These are phyloP conservation scores for Leccinum uliginosum DNA, from an alignment of 768 basidiomycete genomes.

Conservation along the genomic window DNA sequence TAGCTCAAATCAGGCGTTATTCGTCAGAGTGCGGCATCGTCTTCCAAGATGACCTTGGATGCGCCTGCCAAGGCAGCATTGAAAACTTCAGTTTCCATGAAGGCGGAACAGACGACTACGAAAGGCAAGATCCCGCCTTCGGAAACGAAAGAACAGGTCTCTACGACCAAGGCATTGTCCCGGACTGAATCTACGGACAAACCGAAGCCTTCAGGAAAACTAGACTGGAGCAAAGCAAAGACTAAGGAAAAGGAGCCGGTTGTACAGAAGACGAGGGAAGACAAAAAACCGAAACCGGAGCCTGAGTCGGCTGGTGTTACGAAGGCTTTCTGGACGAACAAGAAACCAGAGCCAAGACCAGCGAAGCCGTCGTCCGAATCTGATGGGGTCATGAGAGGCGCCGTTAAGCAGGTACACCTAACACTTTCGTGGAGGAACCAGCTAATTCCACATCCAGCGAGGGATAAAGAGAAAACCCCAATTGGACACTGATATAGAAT, in stretches of 20 bases:
- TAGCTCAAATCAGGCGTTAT: conserved; percentile 14
- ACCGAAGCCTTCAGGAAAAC: conserved; percentile 42
- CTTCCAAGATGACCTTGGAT: conserved; percentile 43
- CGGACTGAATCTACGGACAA: conserved; percentile 25
- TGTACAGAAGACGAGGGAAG: conserved; percentile 9
- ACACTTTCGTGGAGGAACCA: not conserved
- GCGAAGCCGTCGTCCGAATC: not conserved
- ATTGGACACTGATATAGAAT: conserved; percentile 21
- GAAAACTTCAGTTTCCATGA: conserved; percentile 10
- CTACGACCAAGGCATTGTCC: conserved; percentile 20
- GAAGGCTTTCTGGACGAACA: not conserved
- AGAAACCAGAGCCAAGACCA: not conserved
- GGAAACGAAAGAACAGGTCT: conserved; percentile 22
- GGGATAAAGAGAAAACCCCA: conserved; percentile 43
- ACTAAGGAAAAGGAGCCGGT: conserved; percentile 33
- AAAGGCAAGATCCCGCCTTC: conserved; percentile 24
- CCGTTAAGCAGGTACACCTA: conserved; percentile 4
- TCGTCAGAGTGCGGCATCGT: conserved; percentile 27
- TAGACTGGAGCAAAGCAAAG: conserved; percentile 62
- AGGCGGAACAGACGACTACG: conserved; percentile 11
- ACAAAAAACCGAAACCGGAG: conserved; percentile 18
- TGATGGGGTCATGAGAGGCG: not conserved
- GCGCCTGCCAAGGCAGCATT: conserved; percentile 14
- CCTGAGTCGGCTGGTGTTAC: not conserved
- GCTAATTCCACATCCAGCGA: conserved; percentile 28